Conservation (phyloP, 2,329 filamentous ascomycete genomes). For the Fusarium sp. region DNA sequence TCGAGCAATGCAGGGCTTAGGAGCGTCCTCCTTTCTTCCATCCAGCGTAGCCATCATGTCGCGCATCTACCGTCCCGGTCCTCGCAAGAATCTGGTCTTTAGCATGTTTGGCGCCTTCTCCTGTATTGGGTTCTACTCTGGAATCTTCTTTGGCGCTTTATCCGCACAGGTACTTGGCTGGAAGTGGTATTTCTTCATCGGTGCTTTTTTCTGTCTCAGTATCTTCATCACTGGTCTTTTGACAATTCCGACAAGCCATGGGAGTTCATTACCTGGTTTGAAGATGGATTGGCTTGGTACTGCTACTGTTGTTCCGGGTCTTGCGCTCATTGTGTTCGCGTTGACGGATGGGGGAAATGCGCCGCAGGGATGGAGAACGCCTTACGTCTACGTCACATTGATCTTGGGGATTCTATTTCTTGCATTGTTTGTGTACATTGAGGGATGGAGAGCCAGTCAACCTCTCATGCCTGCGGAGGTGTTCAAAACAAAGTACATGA, state of each 20-base stretch:
- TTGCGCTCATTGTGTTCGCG: slow-evolving; percentile 79
- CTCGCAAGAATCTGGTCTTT: slow-evolving; percentile 77
- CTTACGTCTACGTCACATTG: slow-evolving; percentile 77
- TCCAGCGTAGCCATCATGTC: slow-evolving; percentile 79
- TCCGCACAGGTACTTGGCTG: slow-evolving; percentile 71
- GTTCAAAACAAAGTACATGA: slow-evolving; percentile 78
- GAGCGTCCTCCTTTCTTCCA: slow-evolving; percentile 76
- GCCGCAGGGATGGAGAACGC: slow-evolving; percentile 76
- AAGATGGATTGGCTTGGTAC: slow-evolving; percentile 79
- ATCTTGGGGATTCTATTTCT: slow-evolving; percentile 73
- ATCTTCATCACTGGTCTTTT: slow-evolving; percentile 58
- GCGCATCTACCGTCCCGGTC: slow-evolving; percentile 76
- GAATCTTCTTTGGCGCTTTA: slow-evolving; percentile 76
- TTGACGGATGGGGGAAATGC: slow-evolving; percentile 80
- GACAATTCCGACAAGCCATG: slow-evolving; percentile 56
- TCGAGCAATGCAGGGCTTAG: slow-evolving; percentile 80
- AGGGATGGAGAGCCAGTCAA: slow-evolving; percentile 76
- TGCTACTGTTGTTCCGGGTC: slow-evolving; percentile 70
- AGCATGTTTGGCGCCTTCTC: slow-evolving; percentile 71
- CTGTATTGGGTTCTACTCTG: slow-evolving; percentile 71
- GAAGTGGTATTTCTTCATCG: slow-evolving; percentile 80
- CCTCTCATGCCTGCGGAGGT: slow-evolving; percentile 79
- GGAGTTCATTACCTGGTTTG: slow-evolving; percentile 43
- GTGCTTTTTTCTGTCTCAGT: slow-evolving; percentile 61
- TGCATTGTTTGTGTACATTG: slow-evolving; percentile 73